Evolutionary conservation across 768 basidiomycete genomes (phyloP), one percentile per base, ranked within the genome.

Genomic region (button mushroom (Agaricus bisporus)): DNA sequence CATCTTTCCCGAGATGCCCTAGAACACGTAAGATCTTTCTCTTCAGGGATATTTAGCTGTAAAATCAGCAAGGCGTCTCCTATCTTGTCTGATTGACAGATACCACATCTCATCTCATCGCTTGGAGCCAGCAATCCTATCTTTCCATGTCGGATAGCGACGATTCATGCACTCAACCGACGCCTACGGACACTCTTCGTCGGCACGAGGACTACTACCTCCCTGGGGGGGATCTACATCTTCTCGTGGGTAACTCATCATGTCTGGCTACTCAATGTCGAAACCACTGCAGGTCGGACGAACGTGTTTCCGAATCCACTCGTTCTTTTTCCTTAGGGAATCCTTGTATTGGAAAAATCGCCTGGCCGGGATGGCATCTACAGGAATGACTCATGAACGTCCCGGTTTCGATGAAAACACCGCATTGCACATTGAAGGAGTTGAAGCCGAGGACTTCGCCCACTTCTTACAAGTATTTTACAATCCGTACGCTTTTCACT

Each of bases 291-390:
- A 86, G 85, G 79, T 80, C 10, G 80, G 82, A 41, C 73, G 81
- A 49, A 64, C 70, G 3, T 67, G 78, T 0, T 87, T 83, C 56
- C 68, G 76, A 0, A 72, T 87, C 0, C 84, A 86, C 53, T 72
- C 77, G 0, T 81, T 77, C 37, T 85, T 86, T 42, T 82, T 88
- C 35, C 70, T 72, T 14, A 68, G 85, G 0, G 83, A 87, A 47
- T 86, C 84, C 0, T 46, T 62, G 0, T 72, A 67, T 28, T 84
- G 85, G 62, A 64, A 63, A 8, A 62, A 64, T 0, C 65, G 69
- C 41, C 46, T 80, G 37, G 51, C 59, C 2, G 39, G 50, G 11
- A 64, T 73, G 6, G 59, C 63, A 4, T 58, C 64, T 8, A 61
- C 70, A 17, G 68, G 68, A 55, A 42, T 65, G 10, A 59, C 56